These are phyloP conservation scores for Arachnomyces sp. DNA, from an alignment of 2,329 filamentous ascomycete species.

Conservation along the genomic window DNA sequence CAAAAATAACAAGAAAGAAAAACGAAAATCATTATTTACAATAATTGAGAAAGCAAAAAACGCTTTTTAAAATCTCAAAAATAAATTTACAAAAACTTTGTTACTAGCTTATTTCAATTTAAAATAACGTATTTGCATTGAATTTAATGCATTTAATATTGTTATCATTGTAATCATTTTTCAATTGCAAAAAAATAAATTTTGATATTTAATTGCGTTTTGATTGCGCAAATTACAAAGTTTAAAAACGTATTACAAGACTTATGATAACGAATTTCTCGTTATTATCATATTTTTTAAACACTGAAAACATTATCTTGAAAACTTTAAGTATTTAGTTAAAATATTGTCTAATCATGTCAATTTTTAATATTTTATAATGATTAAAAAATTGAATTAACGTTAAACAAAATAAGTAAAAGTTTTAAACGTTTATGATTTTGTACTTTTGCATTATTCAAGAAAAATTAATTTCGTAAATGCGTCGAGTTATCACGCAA, in stretches of 20 bases:
- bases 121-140: slow-evolving; percentile 10
- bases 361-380: too few species aligned
- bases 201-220: slow-evolving; percentile 14
- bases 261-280: slow-evolving; percentile 25
- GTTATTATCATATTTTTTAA: slow-evolving; percentile 20
- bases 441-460: background rate
- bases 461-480: slow-evolving; percentile 5
- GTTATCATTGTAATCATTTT: slow-evolving; percentile 11
- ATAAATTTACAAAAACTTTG: slow-evolving; percentile 12
- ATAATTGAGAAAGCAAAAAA: slow-evolving; percentile 10
- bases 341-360: too few species aligned
- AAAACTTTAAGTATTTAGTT: slow-evolving; percentile 1
- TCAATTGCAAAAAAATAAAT: slow-evolving; percentile 11
- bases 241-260: slow-evolving; percentile 17
- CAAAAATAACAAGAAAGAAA: slow-evolving; percentile 1
- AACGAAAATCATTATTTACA: background rate
- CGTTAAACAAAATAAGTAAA: too few species aligned
- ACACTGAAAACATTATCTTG: slow-evolving; percentile 16
- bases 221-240: too few species aligned
- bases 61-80: slow-evolving; percentile 10
- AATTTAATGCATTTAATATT: slow-evolving; percentile 18
- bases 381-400: too few species aligned
- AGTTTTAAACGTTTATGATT: too few species aligned
- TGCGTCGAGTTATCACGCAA: background rate
- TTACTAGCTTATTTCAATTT: slow-evolving; percentile 16